Base-by-base conservation (phyloP, 2,329 filamentous ascomycete species). In the Penicillium sp. region DNA sequence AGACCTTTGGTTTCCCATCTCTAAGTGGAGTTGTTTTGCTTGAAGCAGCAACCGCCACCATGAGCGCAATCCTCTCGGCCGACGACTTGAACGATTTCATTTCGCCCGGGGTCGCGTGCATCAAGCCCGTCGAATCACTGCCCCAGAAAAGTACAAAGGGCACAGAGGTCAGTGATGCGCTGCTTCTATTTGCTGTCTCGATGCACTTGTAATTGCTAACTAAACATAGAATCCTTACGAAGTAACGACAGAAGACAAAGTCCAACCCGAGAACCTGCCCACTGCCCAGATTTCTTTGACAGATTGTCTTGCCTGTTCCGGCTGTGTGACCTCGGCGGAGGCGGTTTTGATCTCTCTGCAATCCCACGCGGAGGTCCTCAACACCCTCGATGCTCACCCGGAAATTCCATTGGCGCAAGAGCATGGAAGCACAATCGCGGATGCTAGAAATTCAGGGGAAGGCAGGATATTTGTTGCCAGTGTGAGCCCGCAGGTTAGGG, bases 31-130 rank as follows among this genome's bases (percentile, higher is more conserved):
- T 59, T 53, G 37, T 22, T 56, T 39, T 64, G 54, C 49, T 53
- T 40, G 47, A 55, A 60, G 52, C 59, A 59, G 60, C 53, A 56
- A 56, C 59, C 60, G 63, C 64, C 64, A 82, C 75, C 63, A 99
- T 99, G 95, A 96, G 92, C 74, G 95, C 95, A 63, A 99, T 99
- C 71, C 89, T 99, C 70, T 98, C 93, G 57, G 89, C 90, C 71
- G 94, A 99, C 81, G 93, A 97, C 76, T 83, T 99, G 61, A 99
- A 99, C 82, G 95, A 99, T 82, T 99, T 99, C 80, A 99, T 99
- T 74, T 95, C 91, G 58, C 95, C 95, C 14, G 93, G 94, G 62
- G 93, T 99, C 71, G 95, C 95, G 63, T 99, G 95, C 79, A 98
- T 99, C 77, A 98, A 99, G 73, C 95, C 95, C 31, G 85, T 99